These are phyloP conservation scores for Lentinula sp. DNA, from an alignment of 768 basidiomycete species.

Conservation along the genomic window DNA sequence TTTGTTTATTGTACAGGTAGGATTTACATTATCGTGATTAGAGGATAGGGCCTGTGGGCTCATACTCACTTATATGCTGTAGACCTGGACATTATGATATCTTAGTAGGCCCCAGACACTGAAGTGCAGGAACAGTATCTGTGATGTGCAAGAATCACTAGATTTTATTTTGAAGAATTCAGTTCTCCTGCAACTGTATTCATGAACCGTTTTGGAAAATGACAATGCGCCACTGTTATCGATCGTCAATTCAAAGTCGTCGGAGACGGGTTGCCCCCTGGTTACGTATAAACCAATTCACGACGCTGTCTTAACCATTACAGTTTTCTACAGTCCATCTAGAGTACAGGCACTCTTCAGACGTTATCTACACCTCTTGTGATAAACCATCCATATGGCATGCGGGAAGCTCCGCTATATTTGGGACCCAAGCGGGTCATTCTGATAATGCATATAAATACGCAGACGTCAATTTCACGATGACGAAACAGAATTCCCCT, in stretches of 20 bases:
- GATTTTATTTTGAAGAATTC: background rate
- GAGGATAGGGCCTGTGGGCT: background rate
- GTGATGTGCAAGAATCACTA: no score
- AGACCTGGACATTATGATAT: conserved; percentile 93
- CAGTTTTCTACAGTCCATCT: no score
- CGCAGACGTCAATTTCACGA: background rate
- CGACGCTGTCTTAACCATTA: no score
- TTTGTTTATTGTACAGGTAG: conserved; percentile 74
- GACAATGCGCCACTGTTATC: no score
- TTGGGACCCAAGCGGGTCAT: background rate
- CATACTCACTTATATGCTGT: background rate
- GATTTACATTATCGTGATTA: background rate
- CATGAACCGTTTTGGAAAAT: no score
- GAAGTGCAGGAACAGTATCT: background rate
- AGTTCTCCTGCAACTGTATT: background rate
- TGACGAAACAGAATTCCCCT: background rate
- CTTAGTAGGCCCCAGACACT: conserved; percentile 8
- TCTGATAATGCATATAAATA: background rate
- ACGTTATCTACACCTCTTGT: background rate
- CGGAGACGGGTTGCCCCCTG: no score
- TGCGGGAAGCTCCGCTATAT: background rate
- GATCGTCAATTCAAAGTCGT: no score
- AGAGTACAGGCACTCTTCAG: no score
- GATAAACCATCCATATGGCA: background rate
- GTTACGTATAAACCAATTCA: no score